Conservation (phyloP, 257 asterid species). For the Verbascum thapsus region DNA sequence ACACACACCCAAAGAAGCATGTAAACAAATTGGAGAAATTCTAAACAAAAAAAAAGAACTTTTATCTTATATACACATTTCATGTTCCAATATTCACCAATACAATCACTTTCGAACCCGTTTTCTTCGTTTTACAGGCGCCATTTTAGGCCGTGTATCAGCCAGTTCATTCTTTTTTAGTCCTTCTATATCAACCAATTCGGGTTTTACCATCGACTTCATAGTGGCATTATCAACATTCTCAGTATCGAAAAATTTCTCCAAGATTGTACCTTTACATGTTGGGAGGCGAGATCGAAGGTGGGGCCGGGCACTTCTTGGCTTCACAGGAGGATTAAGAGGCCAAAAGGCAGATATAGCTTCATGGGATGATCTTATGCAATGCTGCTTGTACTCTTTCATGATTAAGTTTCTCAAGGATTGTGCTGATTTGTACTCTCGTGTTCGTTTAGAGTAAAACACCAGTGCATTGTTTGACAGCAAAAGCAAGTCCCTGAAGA, state of each 20-base stretch:
- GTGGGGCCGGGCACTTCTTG: conserved; percentile 74
- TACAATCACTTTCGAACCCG: conserved; percentile 44
- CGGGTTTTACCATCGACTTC: conserved; percentile 31
- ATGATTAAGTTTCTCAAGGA: conserved; percentile 58
- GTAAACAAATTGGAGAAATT: no score
- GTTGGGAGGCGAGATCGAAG: conserved; percentile 58
- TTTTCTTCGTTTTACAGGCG: conserved; percentile 44
- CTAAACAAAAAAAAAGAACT: no score
- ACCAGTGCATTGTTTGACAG: conserved; percentile 81
- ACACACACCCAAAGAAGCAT: no score
- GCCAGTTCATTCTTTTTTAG: conserved; percentile 34
- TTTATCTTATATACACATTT: neutral
- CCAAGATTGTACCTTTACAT: conserved; percentile 31
- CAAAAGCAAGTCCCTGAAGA: conserved; percentile 80
- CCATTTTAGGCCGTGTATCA: conserved; percentile 34
- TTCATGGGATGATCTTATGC: conserved; percentile 39
- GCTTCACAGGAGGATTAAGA: conserved; percentile 76
- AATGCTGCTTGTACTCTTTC: conserved; percentile 56
- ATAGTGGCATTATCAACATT: conserved; percentile 15
- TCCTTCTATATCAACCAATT: no score
- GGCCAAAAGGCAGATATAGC: conserved; percentile 52
- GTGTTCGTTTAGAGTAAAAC: conserved; percentile 79
- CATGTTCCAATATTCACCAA: neutral
- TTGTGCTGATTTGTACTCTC: conserved; percentile 77
- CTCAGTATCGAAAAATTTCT: conserved; percentile 30